A percentile compares a stretch with the other conserved stretches of the same genome.
These are phyloP conservation scores for Mrakia frigida DNA, from an alignment of 768 basidiomycete genomes.

Conservation along the genomic window DNA sequence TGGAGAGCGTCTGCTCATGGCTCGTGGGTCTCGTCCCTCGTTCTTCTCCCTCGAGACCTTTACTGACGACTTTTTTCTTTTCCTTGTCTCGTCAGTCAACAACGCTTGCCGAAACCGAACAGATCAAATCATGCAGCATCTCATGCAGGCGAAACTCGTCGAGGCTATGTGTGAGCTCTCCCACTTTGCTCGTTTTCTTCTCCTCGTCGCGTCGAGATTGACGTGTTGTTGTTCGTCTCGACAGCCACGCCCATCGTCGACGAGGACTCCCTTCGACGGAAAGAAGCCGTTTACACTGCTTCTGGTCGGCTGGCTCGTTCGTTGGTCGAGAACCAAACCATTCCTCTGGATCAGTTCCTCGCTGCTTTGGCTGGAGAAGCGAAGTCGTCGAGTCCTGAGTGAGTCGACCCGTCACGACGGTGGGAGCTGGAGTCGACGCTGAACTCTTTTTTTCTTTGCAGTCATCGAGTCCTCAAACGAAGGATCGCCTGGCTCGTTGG, in stretches of 20 bases:
- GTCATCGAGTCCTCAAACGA: constrained; percentile 18
- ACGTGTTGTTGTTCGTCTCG: background rate
- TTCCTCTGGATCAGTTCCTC: constrained; percentile 12
- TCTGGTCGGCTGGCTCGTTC: constrained; percentile 30
- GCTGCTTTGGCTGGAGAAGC: constrained; percentile 17
- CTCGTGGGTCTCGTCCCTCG: background rate
- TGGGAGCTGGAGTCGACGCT: background rate
- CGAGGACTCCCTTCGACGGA: background rate
- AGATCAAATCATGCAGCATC: constrained; percentile 20
- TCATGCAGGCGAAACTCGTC: constrained; percentile 16
- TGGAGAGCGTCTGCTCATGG: constrained; percentile 27
- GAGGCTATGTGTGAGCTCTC: constrained; percentile 11
- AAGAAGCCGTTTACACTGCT: constrained; percentile 32
- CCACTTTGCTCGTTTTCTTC: background rate
- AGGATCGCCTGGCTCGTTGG: constrained; percentile 30
- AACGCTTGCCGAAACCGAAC: constrained; percentile 25
- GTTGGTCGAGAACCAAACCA: constrained; percentile 10
- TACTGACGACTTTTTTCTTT: background rate
- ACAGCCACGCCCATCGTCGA: constrained; percentile 10
- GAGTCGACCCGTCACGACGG: background rate
- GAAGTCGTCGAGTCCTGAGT: background rate
- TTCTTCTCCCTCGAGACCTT: too few species aligned
- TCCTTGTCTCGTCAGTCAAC: background rate
- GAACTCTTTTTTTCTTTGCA: background rate
- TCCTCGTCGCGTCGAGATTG: background rate